Evolutionary conservation across 116 monocot genomes (phyloP).

Genomic region (Dioscorea cayenensis): DNA sequence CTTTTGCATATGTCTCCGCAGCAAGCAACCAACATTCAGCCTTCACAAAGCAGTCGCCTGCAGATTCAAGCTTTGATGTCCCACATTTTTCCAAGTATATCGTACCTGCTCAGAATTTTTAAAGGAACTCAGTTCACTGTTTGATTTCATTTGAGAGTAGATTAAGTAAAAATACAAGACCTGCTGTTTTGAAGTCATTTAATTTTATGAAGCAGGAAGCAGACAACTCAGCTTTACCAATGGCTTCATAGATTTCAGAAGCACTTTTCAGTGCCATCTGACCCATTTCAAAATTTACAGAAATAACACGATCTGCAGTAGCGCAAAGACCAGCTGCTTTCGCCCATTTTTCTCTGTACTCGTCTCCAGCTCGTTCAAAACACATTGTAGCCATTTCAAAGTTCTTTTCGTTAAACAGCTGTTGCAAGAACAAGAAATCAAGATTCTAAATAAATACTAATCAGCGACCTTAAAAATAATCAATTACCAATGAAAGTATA

Average conservation of each 20-base stretch:
- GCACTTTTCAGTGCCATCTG: slow-evolving; percentile 16
- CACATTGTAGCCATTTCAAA: slow-evolving; percentile 74
- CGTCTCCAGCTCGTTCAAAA: slow-evolving; percentile 58
- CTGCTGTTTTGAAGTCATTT: slow-evolving; percentile 35
- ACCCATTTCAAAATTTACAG: slow-evolving; percentile 23
- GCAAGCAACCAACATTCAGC: slow-evolving; percentile 34
- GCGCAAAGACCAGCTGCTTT: slow-evolving; percentile 42
- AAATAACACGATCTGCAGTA: slow-evolving; percentile 23
- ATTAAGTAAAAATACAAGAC: slow-evolving; percentile 7
- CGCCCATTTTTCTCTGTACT: slow-evolving; percentile 35
- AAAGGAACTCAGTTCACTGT: background rate
- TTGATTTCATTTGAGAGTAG: background rate
- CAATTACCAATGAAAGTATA: too few relatives aligned
- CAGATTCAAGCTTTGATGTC: slow-evolving; percentile 36
- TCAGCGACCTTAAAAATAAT: background rate
- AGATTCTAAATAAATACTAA: background rate
- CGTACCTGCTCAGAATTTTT: slow-evolving; percentile 5
- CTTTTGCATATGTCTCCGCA: slow-evolving; percentile 39
- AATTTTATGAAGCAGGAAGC: slow-evolving; percentile 40
- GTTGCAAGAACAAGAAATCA: background rate
- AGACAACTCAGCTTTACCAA: slow-evolving; percentile 28
- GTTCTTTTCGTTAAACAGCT: slow-evolving; percentile 40
- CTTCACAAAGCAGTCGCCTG: slow-evolving; percentile 46
- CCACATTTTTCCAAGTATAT: slow-evolving; percentile 57
- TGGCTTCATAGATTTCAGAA: slow-evolving; percentile 42